phyloP scores from a whole-genome alignment of 805 yeast species.

The Crinitomyces ghanaensis region DNA sequence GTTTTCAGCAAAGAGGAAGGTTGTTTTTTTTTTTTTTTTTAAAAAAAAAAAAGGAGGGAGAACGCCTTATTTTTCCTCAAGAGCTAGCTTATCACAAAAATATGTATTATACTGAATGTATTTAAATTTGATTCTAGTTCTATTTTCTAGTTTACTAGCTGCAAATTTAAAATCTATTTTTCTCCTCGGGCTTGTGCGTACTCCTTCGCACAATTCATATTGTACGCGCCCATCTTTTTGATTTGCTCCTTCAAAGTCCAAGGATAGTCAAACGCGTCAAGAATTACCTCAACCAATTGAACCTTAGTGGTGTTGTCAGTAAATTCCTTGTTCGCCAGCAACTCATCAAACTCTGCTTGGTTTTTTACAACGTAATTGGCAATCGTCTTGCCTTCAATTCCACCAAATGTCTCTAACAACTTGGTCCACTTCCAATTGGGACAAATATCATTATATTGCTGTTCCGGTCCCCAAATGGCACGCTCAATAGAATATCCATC shows the following conservation, averaged over 20 bases:
- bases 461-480: constrained; percentile 64
- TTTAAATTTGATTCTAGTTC: too few relatives aligned
- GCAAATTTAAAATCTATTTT: constrained; percentile 1
- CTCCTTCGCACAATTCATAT: constrained; percentile 15
- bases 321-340: constrained; percentile 29
- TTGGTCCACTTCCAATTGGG: constrained; percentile 74
- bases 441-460: constrained; percentile 72
- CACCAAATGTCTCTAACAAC: constrained; percentile 45
- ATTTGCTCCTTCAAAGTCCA: constrained; percentile 36
- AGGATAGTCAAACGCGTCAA: constrained; percentile 54
- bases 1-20: too few relatives aligned
- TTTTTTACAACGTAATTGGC: constrained; percentile 28
- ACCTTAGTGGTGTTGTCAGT: constrained; percentile 26
- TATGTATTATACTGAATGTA: too few relatives aligned
- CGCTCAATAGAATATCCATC: constrained; percentile 87
- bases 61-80: background rate
- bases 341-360: constrained; percentile 29
- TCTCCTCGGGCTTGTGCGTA: constrained; percentile 11
- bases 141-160: too few relatives aligned
- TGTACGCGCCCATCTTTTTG: constrained; percentile 17
- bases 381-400: constrained; percentile 17
- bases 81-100: background rate
- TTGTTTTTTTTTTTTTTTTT: background rate
- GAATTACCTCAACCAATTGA: constrained; percentile 46
- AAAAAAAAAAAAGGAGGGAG: background rate